Percentiles rank a stretch among this genome's conserved stretches.
Conservation (phyloP, 257 asterid species). For the Salvia miltiorrhiza region DNA sequence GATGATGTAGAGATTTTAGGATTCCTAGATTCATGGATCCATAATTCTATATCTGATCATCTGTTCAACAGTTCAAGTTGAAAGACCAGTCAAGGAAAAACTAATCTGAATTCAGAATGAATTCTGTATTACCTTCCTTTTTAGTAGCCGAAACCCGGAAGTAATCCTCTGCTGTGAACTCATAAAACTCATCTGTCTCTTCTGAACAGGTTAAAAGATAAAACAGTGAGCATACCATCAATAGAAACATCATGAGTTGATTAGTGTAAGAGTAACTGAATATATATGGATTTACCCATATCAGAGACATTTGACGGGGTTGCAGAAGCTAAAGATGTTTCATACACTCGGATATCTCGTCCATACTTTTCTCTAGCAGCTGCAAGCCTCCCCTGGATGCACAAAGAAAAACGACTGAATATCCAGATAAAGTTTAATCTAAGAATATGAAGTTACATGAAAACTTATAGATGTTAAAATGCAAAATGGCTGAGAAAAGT, state of each 20-base stretch:
- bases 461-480: neutral
- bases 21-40: neutral
- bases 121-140: constrained; percentile 66
- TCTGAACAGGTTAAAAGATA: constrained; percentile 36
- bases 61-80: neutral
- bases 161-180: constrained; percentile 91
- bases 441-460: neutral
- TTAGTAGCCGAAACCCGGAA: constrained; percentile 66
- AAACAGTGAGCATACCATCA: constrained; percentile 1
- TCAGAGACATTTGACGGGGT: constrained; percentile 42
- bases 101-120: constrained; percentile 8
- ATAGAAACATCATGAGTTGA: constrained; percentile 4
- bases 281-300: constrained; percentile 36
- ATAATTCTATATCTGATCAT: neutral
- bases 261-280: neutral
- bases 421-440: constrained; percentile 9
- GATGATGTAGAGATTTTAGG: constrained; percentile 7
- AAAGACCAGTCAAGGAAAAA: constrained; percentile 3
- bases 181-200: constrained; percentile 81
- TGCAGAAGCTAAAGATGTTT: constrained; percentile 59
- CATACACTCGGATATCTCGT: constrained; percentile 71
- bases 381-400: constrained; percentile 62
- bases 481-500: neutral
- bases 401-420: constrained; percentile 14
- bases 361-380: constrained; percentile 85